Percentiles rank a stretch among this genome's conserved stretches.
Evolutionary conservation across 495 filamentous ascomycete genomes (phyloP).

Genomic region (Sphaerosporella brunnea): DNA sequence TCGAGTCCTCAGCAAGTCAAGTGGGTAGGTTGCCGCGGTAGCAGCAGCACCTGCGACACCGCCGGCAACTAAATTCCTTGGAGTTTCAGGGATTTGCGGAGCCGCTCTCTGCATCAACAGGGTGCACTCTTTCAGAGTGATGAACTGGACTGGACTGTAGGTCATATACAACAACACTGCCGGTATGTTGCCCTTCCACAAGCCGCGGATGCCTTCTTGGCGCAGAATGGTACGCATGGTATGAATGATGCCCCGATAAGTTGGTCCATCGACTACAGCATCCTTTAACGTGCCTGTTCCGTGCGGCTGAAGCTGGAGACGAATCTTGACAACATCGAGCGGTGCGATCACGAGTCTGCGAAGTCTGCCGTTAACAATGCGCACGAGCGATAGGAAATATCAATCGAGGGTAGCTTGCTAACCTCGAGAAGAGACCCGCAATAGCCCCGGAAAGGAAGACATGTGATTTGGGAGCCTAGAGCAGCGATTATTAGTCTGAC

Average conservation of each 20-base stretch:
- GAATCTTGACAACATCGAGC: conserved; percentile 62
- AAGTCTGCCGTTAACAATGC: too few species aligned
- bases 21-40: conserved; percentile 72
- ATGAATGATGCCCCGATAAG: conserved; percentile 61
- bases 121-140: conserved; percentile 59
- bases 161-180: conserved; percentile 84
- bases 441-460: conserved; percentile 69
- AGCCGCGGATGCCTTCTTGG: conserved; percentile 63
- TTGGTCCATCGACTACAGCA: conserved; percentile 38
- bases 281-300: conserved; percentile 13
- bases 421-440: conserved; percentile 79
- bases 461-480: conserved; percentile 61
- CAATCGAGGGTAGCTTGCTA: too few species aligned
- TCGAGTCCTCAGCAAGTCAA: conserved; percentile 82
- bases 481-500: conserved; percentile 6
- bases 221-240: conserved; percentile 59
- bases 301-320: conserved; percentile 45
- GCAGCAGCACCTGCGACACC: conserved; percentile 63
- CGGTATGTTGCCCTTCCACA: conserved; percentile 97
- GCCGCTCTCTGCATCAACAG: conserved; percentile 35
- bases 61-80: conserved; percentile 61
- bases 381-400: too few species aligned
- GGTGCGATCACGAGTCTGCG: conserved; percentile 62
- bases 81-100: conserved; percentile 36
- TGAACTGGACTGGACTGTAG: conserved; percentile 81